Evolutionary conservation across 176 grass and related monocot species (phyloP).

Genomic region (Neostapfia colusana): DNA sequence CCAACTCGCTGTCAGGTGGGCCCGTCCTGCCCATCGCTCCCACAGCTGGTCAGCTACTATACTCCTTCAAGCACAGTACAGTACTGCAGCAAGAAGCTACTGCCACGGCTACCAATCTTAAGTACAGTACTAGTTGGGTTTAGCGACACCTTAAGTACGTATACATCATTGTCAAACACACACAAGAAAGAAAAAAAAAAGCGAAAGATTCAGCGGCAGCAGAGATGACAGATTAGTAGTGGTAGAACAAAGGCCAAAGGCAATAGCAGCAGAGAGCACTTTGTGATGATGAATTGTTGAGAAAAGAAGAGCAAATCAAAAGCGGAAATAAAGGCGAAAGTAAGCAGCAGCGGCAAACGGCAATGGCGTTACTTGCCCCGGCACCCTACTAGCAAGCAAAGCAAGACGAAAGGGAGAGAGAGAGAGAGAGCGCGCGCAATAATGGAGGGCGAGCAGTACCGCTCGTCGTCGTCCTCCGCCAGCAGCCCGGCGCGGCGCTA

Average conservation of each 20-base stretch:
- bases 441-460: slow-evolving; percentile 69
- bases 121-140: not conserved
- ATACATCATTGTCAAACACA: not conserved
- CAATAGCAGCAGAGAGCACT: not conserved
- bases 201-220: not conserved
- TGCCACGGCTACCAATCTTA: too few species aligned
- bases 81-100: too few species aligned
- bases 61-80: too few species aligned
- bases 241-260: not conserved
- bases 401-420: not conserved
- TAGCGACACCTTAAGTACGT: not conserved
- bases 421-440: not conserved
- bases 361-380: not conserved
- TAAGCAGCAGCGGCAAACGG: not conserved
- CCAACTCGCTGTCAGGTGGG: too few species aligned
- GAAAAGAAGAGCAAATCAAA: slow-evolving; percentile 1
- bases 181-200: not conserved
- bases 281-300: not conserved
- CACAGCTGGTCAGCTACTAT: too few species aligned
- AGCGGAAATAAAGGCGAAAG: not conserved
- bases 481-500: slow-evolving; percentile 60
- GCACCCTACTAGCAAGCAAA: too few species aligned
- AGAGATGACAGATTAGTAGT: not conserved
- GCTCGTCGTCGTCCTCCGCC: slow-evolving; percentile 77
- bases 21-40: too few species aligned